Evolutionary conservation across 2,329 filamentous ascomycete genomes (phyloP).

Genomic region (Thielaviopsis ethacetica): DNA sequence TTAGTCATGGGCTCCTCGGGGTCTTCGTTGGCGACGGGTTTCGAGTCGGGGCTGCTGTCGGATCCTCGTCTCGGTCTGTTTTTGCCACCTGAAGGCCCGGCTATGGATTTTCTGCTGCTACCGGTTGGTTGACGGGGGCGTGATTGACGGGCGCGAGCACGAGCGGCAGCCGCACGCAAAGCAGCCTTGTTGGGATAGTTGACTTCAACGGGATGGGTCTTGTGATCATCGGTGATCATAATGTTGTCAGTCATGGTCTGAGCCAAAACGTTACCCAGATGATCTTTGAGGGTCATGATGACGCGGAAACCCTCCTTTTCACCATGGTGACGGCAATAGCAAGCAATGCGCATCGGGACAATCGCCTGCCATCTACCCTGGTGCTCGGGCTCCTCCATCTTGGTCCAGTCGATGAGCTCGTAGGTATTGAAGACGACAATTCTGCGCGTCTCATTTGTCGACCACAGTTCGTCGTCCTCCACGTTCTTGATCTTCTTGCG

Average conservation of each 20-base stretch:
- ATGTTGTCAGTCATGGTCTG: constrained; percentile 78
- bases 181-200: constrained; percentile 7
- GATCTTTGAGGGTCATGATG: constrained; percentile 88
- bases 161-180: constrained; percentile 9
- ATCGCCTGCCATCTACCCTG: constrained; percentile 57
- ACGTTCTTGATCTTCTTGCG: constrained; percentile 88
- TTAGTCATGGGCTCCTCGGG: constrained; percentile 43
- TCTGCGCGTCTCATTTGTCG: constrained; percentile 59
- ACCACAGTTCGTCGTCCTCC: constrained; percentile 82
- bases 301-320: constrained; percentile 87
- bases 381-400: constrained; percentile 30
- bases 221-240: constrained; percentile 97
- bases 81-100: not conserved
- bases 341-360: constrained; percentile 87
- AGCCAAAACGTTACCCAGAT: constrained; percentile 56
- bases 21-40: constrained; percentile 1
- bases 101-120: constrained; percentile 11
- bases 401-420: constrained; percentile 71
- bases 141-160: constrained; percentile 21
- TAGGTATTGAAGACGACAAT: constrained; percentile 86
- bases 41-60: constrained; percentile 7
- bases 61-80: constrained; percentile 2
- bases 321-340: constrained; percentile 87
- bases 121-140: constrained; percentile 14
- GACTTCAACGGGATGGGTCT: constrained; percentile 43